A percentile compares a stretch with the other conserved stretches of the same genome.
Evolutionary conservation across 345 rosid species (phyloP).

Genomic region (Odontarrhena argentea): DNA sequence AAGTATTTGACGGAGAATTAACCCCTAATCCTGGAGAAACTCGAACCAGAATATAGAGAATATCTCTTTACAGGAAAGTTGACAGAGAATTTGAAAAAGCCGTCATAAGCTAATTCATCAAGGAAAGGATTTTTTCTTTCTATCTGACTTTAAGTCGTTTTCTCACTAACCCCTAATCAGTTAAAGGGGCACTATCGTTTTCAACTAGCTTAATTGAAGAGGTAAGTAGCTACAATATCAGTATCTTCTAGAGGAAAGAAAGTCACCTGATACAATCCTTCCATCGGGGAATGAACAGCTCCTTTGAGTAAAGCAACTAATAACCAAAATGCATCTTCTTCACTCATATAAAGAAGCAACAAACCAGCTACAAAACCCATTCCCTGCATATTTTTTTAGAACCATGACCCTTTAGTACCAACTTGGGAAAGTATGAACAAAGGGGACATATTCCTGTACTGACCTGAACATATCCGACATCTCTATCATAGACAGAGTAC

Average conservation of each 20-base stretch:
- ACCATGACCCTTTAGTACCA: slow-evolving; percentile 21
- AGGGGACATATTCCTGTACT: slow-evolving; percentile 6
- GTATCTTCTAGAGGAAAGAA: slow-evolving; percentile 20
- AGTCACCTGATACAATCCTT: slow-evolving; percentile 88
- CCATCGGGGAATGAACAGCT: slow-evolving; percentile 97
- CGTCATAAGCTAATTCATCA: slow-evolving; percentile 29
- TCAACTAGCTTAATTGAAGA: slow-evolving; percentile 31
- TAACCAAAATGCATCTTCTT: slow-evolving; percentile 98
- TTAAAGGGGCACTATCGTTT: slow-evolving; percentile 16
- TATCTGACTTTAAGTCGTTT: slow-evolving; percentile 25
- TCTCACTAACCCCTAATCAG: slow-evolving; percentile 23
- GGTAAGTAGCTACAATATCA: slow-evolving; percentile 29
- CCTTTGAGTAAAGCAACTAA: slow-evolving; percentile 96
- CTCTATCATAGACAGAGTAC: slow-evolving; percentile 92
- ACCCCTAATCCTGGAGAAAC: slow-evolving; percentile 12
- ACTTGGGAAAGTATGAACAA: slow-evolving; percentile 12
- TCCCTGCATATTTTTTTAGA: slow-evolving; percentile 56
- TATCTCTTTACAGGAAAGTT: neutral
- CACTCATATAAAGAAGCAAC: slow-evolving; percentile 96
- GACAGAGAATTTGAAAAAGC: slow-evolving; percentile 27
- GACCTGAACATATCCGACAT: slow-evolving; percentile 98
- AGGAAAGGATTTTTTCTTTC: slow-evolving; percentile 31
- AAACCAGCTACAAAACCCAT: slow-evolving; percentile 95
- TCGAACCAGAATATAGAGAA: slow-evolving; percentile 1
- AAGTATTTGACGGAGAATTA: neutral